These are phyloP conservation scores for Salix purpurea DNA, from an alignment of 345 rosid genomes.

Conservation along the genomic window DNA sequence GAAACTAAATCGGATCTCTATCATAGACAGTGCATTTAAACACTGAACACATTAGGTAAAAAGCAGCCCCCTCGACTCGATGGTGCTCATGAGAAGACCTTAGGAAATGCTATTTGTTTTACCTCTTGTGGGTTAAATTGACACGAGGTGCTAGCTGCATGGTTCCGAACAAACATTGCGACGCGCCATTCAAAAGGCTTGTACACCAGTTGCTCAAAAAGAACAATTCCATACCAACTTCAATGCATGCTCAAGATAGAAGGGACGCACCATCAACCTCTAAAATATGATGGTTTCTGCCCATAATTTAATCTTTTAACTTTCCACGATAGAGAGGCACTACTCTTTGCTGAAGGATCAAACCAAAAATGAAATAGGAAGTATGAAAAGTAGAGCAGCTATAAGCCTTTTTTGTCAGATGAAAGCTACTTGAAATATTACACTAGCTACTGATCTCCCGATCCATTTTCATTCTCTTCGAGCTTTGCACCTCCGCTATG, in stretches of 20 bases:
- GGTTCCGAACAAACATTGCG: neutral
- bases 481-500: slow-evolving; percentile 47
- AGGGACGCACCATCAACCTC: neutral
- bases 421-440: neutral
- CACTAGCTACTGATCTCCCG: slow-evolving; percentile 70
- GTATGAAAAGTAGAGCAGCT: slow-evolving; percentile 5
- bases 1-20: too few relatives aligned
- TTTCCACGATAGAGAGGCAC: neutral
- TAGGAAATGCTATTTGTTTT: neutral
- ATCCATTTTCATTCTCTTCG: slow-evolving; percentile 90
- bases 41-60: too few relatives aligned
- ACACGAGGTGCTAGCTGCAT: neutral
- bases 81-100: neutral
- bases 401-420: neutral
- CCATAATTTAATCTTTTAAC: neutral
- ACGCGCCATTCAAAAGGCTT: neutral
- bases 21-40: too few relatives aligned
- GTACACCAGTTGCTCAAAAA: neutral
- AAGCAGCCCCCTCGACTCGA: neutral
- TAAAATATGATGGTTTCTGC: neutral
- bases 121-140: neutral
- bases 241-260: neutral
- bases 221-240: neutral
- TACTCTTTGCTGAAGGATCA: slow-evolving; percentile 23
- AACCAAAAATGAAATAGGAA: slow-evolving; percentile 1